Conservation (phyloP, 495 filamentous ascomycete species). For the Choiromyces venosus region DNA sequence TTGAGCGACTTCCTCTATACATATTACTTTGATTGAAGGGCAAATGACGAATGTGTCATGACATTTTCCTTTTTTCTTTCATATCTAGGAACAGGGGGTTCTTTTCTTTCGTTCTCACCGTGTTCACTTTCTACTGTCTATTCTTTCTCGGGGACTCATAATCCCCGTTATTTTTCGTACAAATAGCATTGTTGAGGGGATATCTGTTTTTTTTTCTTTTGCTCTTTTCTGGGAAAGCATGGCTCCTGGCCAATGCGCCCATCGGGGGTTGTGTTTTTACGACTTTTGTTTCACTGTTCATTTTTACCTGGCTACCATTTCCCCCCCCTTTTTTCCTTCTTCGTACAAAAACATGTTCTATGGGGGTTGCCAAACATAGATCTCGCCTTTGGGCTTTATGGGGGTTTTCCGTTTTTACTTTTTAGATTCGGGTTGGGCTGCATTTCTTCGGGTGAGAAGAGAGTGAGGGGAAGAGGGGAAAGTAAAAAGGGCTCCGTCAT, state of each 20-base stretch:
- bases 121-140: slow-evolving; percentile 22
- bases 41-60: slow-evolving; percentile 37
- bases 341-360: slow-evolving; percentile 36
- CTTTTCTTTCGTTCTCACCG: slow-evolving; percentile 25
- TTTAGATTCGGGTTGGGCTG: slow-evolving; percentile 38
- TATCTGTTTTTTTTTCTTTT: slow-evolving; percentile 20
- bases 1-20: slow-evolving; percentile 32
- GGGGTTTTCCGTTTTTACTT: slow-evolving; percentile 29
- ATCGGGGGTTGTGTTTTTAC: slow-evolving; percentile 37
- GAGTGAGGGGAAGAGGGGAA: slow-evolving; percentile 36
- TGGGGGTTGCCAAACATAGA: slow-evolving; percentile 37
- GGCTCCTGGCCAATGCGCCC: slow-evolving; percentile 24
- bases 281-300: slow-evolving; percentile 32
- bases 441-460: slow-evolving; percentile 30
- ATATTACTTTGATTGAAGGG: slow-evolving; percentile 37
- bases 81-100: slow-evolving; percentile 13
- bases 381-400: slow-evolving; percentile 31
- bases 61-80: slow-evolving; percentile 30
- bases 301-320: slow-evolving; percentile 24
- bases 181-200: slow-evolving; percentile 3
- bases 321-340: slow-evolving; percentile 25
- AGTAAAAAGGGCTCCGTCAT: slow-evolving; percentile 35
- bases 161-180: not conserved
- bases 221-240: slow-evolving; percentile 16
- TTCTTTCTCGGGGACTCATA: slow-evolving; percentile 15